phyloP scores from a whole-genome alignment of 306 rosid genomes.

The Rosa rugosa region DNA sequence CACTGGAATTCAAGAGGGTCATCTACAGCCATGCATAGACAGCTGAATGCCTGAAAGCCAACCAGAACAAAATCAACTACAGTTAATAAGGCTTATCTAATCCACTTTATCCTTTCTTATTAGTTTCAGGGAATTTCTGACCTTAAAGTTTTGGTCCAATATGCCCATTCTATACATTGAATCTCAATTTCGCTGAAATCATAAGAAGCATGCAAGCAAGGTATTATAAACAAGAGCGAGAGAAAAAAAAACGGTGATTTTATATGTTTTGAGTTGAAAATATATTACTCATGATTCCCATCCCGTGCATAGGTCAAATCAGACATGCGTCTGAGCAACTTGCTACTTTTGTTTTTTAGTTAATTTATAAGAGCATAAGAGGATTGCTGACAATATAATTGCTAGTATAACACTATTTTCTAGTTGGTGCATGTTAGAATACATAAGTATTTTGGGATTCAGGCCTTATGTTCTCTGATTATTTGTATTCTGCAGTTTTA shows the following conservation, averaged over 20 bases:
- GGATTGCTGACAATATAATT: no score
- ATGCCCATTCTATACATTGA: background rate
- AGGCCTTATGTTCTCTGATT: no score
- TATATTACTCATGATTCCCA: background rate
- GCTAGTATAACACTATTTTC: no score
- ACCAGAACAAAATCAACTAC: background rate
- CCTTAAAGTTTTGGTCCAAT: background rate
- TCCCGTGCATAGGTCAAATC: background rate
- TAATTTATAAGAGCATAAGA: no score
- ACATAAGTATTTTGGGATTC: no score
- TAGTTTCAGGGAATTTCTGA: background rate
- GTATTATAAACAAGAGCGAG: background rate
- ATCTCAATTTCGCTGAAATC: background rate
- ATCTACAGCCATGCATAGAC: background rate
- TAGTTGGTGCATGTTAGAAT: no score
- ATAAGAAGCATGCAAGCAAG: background rate
- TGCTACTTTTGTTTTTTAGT: background rate
- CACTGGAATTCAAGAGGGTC: background rate
- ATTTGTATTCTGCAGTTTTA: no score
- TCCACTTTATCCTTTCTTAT: background rate
- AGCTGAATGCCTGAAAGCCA: background rate
- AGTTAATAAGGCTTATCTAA: background rate
- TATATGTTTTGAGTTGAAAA: background rate
- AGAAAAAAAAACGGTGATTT: background rate
- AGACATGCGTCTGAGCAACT: constrained; percentile 2